These are phyloP conservation scores for Ceratocystis huliohia DNA, from an alignment of 2,329 filamentous ascomycete genomes.

Conservation along the genomic window DNA sequence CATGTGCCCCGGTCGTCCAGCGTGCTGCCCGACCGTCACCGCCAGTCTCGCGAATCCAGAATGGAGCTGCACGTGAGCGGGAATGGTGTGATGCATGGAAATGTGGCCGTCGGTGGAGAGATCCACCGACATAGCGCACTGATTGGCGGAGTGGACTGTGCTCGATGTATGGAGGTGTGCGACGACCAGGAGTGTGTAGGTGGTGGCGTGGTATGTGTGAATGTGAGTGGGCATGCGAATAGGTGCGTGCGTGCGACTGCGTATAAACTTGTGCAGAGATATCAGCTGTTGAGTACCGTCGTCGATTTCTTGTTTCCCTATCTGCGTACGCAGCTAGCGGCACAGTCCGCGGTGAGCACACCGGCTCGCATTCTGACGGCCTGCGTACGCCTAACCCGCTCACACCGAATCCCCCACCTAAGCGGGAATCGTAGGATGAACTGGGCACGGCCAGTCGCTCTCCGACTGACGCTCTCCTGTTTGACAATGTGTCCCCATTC, in stretches of 20 bases:
- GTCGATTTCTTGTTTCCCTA: neutral
- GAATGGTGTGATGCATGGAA: too few species aligned
- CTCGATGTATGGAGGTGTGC: neutral
- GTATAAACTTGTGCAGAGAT: neutral
- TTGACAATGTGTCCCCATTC: neutral
- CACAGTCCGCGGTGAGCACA: neutral
- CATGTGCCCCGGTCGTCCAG: neutral
- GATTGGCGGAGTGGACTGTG: neutral
- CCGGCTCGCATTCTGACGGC: neutral
- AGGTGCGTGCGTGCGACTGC: neutral
- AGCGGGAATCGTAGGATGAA: too few species aligned
- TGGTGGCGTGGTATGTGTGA: neutral
- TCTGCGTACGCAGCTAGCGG: neutral
- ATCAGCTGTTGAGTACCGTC: neutral
- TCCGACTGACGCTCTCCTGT: neutral
- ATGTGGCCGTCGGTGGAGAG: neutral
- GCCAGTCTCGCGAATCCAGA: too few species aligned
- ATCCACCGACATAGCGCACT: neutral
- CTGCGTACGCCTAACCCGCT: neutral
- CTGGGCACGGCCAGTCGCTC: neutral
- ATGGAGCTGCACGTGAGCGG: too few species aligned
- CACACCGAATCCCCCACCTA: neutral
- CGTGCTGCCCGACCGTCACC: too few species aligned
- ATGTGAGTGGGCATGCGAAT: neutral
- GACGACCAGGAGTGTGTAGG: neutral